These are phyloP conservation scores for Stropharia rugosoannulata DNA, from an alignment of 768 basidiomycete species.

Conservation along the genomic window DNA sequence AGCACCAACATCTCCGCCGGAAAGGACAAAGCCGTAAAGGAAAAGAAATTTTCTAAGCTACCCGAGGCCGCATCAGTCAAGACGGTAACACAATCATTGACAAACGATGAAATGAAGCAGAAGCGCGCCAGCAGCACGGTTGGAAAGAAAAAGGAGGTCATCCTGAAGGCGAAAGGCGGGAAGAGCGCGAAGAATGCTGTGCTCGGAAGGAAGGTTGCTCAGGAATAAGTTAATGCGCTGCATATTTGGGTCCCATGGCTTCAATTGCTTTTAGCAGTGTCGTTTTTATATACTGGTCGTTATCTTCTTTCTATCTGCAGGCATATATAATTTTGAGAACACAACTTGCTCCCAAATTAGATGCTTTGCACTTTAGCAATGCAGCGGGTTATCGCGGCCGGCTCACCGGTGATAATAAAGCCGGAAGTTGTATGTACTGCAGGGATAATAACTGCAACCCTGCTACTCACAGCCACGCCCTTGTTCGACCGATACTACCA, in stretches of 20 bases:
- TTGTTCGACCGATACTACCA: background rate
- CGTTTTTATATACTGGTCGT: background rate
- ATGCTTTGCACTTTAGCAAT: no score
- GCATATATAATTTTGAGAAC: background rate
- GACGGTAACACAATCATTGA: conserved; percentile 23
- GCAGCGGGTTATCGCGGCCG: background rate
- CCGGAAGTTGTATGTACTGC: background rate
- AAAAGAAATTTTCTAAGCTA: conserved; percentile 14
- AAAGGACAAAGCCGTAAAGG: conserved; percentile 15
- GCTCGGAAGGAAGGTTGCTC: conserved; percentile 51
- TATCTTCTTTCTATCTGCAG: background rate
- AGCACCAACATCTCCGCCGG: conserved; percentile 7
- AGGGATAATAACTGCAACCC: background rate
- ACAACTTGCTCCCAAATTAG: background rate
- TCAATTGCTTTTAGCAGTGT: background rate
- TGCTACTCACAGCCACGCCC: background rate
- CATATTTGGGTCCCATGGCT: background rate
- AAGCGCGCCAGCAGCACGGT: conserved; percentile 43
- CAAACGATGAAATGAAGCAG: conserved; percentile 49
- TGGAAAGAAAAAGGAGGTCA: conserved; percentile 59
- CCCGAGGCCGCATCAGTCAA: conserved; percentile 16
- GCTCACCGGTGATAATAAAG: background rate
- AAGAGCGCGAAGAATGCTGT: conserved; percentile 56
- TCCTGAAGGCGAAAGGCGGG: conserved; percentile 33
- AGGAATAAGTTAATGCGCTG: conserved; percentile 21